Conservation (phyloP, 2,329 filamentous ascomycete genomes). For the Sporothrix globosa region DNA sequence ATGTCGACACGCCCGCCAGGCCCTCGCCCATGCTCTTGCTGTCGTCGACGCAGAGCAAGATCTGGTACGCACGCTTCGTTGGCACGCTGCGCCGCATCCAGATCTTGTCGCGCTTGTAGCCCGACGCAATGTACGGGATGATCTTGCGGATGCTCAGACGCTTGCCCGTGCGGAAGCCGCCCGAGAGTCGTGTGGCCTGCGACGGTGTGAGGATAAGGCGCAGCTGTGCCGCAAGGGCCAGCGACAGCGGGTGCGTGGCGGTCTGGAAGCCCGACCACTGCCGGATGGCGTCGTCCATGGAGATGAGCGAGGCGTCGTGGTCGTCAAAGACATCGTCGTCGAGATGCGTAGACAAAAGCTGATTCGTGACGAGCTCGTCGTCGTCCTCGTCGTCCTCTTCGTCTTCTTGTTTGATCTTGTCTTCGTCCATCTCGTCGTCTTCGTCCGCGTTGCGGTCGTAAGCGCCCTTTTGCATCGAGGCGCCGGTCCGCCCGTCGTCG, state of each 20-base stretch:
- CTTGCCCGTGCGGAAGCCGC: constrained; percentile 96
- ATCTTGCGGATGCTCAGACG: constrained; percentile 99
- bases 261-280: constrained; percentile 86
- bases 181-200: constrained; percentile 91
- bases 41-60: constrained; percentile 96
- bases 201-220: constrained; percentile 94
- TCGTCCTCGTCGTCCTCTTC: constrained; percentile 55
- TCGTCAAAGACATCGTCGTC: constrained; percentile 43
- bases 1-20: not conserved
- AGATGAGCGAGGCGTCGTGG: constrained; percentile 49
- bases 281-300: constrained; percentile 63
- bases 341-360: constrained; percentile 72
- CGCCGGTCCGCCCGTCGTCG: constrained; percentile 62
- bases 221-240: constrained; percentile 89
- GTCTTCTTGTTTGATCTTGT: constrained; percentile 52
- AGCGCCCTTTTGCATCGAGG: constrained; percentile 62
- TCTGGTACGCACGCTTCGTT: constrained; percentile 93
- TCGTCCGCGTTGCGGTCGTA: constrained; percentile 48
- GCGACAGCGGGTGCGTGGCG: constrained; percentile 80
- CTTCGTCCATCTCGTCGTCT: constrained; percentile 32
- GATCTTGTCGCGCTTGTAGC: constrained; percentile 99
- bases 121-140: constrained; percentile 97
- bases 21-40: constrained; percentile 86
- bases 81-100: constrained; percentile 96
- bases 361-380: constrained; percentile 59